These are phyloP conservation scores for Trypanosoma congolense DNA, from an alignment of 208 protist genomes.

Conservation along the genomic window DNA sequence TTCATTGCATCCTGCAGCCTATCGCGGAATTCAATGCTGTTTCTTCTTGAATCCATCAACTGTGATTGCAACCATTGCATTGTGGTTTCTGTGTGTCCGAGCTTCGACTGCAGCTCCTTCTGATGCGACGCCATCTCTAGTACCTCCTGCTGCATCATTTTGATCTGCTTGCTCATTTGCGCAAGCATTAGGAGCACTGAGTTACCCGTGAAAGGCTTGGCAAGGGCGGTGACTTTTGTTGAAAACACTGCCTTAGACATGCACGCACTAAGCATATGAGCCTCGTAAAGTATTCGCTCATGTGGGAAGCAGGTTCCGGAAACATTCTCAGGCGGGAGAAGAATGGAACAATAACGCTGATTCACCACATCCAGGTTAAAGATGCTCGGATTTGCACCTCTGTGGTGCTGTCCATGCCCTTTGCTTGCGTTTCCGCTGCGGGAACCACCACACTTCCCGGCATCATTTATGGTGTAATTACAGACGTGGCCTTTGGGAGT, in stretches of 20 bases:
- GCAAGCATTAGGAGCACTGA: constrained; percentile 19
- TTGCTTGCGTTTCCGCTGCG: too few species aligned
- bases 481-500: too few species aligned
- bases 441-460: too few species aligned
- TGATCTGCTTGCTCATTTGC: constrained; percentile 28
- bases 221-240: neutral
- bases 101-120: neutral
- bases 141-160: constrained; percentile 20
- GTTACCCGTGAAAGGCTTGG: constrained; percentile 10
- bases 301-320: constrained; percentile 11
- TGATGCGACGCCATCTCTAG: neutral
- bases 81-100: constrained; percentile 2
- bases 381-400: neutral
- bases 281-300: neutral
- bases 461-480: too few species aligned
- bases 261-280: constrained; percentile 5
- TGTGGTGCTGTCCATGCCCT: too few species aligned
- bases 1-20: constrained; percentile 14
- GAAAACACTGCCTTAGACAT: neutral
- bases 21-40: constrained; percentile 13
- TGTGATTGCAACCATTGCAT: constrained; percentile 6
- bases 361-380: neutral
- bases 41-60: constrained; percentile 5
- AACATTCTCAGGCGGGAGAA: neutral
- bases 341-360: constrained; percentile 2